Evolutionary conservation across 345 rosid species (phyloP).

Genomic region (Reutealis trisperma): DNA sequence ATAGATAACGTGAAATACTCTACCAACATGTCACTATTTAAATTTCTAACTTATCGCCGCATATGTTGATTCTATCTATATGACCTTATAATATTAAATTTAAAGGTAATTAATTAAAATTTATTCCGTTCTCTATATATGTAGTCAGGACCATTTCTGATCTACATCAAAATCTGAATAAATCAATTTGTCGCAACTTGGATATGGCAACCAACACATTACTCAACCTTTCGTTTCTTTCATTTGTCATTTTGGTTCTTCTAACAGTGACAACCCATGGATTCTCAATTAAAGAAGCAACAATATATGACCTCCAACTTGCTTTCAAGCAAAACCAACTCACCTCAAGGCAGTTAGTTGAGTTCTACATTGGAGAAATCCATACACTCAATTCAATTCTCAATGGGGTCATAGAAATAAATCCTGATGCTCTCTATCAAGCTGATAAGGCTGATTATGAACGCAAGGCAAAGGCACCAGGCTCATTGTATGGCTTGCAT

Average conservation of each 20-base stretch:
- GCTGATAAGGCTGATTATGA: slow-evolving; percentile 64
- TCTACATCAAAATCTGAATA: background rate
- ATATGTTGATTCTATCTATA: no score
- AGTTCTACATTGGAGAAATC: slow-evolving; percentile 39
- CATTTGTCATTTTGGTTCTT: background rate
- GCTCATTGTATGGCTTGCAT: slow-evolving; percentile 40
- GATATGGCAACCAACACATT: background rate
- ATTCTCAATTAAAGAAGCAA: slow-evolving; percentile 42
- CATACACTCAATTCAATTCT: slow-evolving; percentile 49
- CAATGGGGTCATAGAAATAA: slow-evolving; percentile 60
- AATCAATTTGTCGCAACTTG: background rate
- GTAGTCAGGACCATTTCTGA: background rate
- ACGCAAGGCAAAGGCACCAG: slow-evolving; percentile 28
- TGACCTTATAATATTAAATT: no score
- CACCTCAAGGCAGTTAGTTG: slow-evolving; percentile 38
- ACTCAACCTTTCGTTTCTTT: background rate
- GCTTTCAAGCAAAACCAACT: slow-evolving; percentile 41
- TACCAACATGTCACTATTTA: no score
- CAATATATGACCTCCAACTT: slow-evolving; percentile 32
- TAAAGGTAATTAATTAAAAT: background rate
- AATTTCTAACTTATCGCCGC: no score
- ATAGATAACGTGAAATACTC: no score
- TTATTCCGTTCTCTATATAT: background rate
- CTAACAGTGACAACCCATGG: slow-evolving; percentile 3
- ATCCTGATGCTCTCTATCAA: slow-evolving; percentile 60